Percentiles rank a stretch among this genome's conserved stretches.
Evolutionary conservation across 177 flowering plant genomes (phyloP).

Genomic region (Vitis hybrid): DNA sequence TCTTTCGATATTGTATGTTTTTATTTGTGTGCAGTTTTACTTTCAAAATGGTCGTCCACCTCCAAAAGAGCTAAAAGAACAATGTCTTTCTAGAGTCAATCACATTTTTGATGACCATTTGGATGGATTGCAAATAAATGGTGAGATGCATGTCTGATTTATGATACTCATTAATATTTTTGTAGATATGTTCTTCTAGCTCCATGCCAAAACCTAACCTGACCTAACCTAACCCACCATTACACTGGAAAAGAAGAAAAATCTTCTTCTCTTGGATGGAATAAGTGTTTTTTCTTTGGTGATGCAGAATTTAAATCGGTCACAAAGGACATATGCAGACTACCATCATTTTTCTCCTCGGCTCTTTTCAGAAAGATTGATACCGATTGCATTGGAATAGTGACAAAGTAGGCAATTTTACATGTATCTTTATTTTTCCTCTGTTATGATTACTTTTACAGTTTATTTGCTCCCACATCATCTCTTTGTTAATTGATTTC

Average conservation of each 20-base stretch:
- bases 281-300: constrained; percentile 2
- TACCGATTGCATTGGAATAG: constrained; percentile 44
- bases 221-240: background rate
- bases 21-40: constrained; percentile 53
- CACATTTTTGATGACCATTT: constrained; percentile 57
- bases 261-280: too few relatives aligned
- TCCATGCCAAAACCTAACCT: background rate
- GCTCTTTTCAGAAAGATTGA: constrained; percentile 78
- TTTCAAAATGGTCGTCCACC: constrained; percentile 76
- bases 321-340: constrained; percentile 75
- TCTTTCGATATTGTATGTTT: background rate
- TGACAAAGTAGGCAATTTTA: constrained; percentile 52
- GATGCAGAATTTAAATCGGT: constrained; percentile 67
- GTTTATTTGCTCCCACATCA: background rate
- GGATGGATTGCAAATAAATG: constrained; percentile 61
- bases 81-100: constrained; percentile 50
- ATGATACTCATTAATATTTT: background rate
- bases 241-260: background rate
- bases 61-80: constrained; percentile 63
- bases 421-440: background rate
- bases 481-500: background rate
- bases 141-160: constrained; percentile 26
- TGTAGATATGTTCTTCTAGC: background rate
- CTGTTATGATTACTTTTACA: background rate
- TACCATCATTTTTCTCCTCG: constrained; percentile 80